Evolutionary conservation across 768 basidiomycete genomes (phyloP).

Genomic region (Amanita phalloides): DNA sequence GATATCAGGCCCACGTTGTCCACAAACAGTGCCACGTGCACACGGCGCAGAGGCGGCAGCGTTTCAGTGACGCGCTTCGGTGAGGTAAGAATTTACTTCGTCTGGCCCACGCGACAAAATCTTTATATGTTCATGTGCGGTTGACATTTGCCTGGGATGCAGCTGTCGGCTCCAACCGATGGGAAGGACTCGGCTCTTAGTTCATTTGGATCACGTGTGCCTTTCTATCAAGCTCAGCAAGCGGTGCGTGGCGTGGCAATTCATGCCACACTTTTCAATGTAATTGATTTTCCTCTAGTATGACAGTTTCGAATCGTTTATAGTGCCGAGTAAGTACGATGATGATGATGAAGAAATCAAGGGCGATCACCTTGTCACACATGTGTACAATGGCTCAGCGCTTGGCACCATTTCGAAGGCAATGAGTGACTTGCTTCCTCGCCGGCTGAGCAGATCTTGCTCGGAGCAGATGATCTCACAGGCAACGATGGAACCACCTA

Average conservation of each 20-base stretch:
- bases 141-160: slow-evolving; percentile 1
- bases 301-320: slow-evolving; percentile 31
- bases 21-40: not conserved
- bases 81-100: slow-evolving; percentile 27
- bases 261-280: slow-evolving; percentile 5
- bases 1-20: not conserved
- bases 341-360: slow-evolving; percentile 22
- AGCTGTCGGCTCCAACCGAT: not conserved
- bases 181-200: slow-evolving; percentile 3
- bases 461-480: slow-evolving; percentile 26
- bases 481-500: slow-evolving; percentile 12
- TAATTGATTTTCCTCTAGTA: slow-evolving; percentile 20
- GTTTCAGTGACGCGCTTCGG: slow-evolving; percentile 54
- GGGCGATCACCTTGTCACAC: slow-evolving; percentile 39
- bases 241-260: slow-evolving; percentile 23
- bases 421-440: slow-evolving; percentile 31
- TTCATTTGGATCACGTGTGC: slow-evolving; percentile 30
- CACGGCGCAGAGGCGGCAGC: slow-evolving; percentile 29
- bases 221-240: slow-evolving; percentile 34
- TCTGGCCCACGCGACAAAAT: not conserved
- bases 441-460: slow-evolving; percentile 31
- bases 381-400: slow-evolving; percentile 34
- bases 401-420: slow-evolving; percentile 31
- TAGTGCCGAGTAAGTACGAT: slow-evolving; percentile 18
- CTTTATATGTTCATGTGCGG: not conserved